Percentiles rank a stretch among this genome's conserved stretches.
Conservation (phyloP, 192 early-diverging fungal species). For the Backusella luteola region DNA sequence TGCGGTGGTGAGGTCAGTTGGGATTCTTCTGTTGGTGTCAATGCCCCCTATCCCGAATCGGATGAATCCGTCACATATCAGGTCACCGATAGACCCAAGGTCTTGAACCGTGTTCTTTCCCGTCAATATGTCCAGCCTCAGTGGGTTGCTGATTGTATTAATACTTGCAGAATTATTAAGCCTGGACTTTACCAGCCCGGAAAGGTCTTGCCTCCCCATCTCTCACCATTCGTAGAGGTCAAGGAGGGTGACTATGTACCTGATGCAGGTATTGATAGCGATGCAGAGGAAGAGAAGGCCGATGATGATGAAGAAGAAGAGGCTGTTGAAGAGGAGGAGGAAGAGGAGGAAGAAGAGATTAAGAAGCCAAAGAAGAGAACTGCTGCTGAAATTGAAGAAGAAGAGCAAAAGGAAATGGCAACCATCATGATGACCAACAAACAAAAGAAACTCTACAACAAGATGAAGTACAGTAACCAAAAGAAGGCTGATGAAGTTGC, state of each 20-base stretch:
- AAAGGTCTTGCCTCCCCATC: constrained; percentile 83
- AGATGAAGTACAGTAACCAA: constrained; percentile 75
- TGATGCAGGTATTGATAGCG: constrained; percentile 38
- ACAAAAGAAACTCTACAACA: constrained; percentile 74
- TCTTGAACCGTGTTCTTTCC: constrained; percentile 57
- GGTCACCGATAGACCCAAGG: constrained; percentile 79
- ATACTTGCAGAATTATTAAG: constrained; percentile 72
- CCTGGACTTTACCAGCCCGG: constrained; percentile 73
- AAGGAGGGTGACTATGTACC: constrained; percentile 90
- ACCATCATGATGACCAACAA: constrained; percentile 89
- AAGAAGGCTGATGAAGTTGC: constrained; percentile 63
- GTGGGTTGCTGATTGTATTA: constrained; percentile 95
- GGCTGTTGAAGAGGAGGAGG: constrained; percentile 38
- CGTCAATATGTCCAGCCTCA: constrained; percentile 95
- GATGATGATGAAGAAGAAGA: constrained; percentile 39
- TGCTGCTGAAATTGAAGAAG: constrained; percentile 47
- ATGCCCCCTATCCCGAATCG: constrained; percentile 75
- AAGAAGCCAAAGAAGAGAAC: constrained; percentile 53
- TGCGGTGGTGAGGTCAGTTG: constrained; percentile 90
- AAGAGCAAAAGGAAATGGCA: constrained; percentile 71
- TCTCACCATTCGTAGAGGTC: constrained; percentile 89
- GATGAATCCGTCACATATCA: constrained; percentile 90
- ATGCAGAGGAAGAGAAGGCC: constrained; percentile 38
- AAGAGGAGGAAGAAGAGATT: constrained; percentile 52
- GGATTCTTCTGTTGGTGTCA: constrained; percentile 74